Base-by-base conservation (phyloP, 495 filamentous ascomycete genomes). In the Xylaria intraflava region DNA sequence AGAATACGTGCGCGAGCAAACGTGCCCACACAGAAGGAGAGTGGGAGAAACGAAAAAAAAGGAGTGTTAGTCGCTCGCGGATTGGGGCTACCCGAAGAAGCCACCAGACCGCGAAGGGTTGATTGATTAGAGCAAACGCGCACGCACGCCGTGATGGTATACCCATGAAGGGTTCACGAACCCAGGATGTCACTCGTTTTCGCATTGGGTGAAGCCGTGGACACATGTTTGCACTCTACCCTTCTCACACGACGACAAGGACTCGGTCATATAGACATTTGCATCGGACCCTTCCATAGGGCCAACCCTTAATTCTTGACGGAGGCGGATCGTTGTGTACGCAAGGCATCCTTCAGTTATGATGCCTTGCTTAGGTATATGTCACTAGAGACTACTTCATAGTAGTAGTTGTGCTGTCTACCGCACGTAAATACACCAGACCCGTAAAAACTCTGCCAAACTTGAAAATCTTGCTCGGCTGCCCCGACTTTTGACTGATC, bases 341-440 rank as follows among this genome's bases (percentile, higher is more conserved):
- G 38, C 36, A 46, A 35, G 44, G 19, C 6, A 30, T 14, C 29
- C 20, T 30, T 22, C 19, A 22, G n/a, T n/a, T n/a, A 50, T 30
- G 38, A 46, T 44, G 14, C 27, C 53, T 42, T 23, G 38, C 22
- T 22, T 22, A 17, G 11, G 27, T 44, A 42, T 50, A 35, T 12
- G 35, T 30, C 31, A 27, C 38, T 30, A 30, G 30, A 39, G 39
- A 49, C n/a, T 6, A 47, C 46, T 35, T 39, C 30, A 51, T 20
- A 46, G 38, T 38, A 22, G 31, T 56, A 56, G 46, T 49, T 49
- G 46, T 30, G 46, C 40, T 48, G 17, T 33, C 38, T 35, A 33
- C 46, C 40, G 33, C 40, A 50, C 53, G 41, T 56, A 56, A 56
- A 50, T 51, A 50, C 29, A 55, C 16, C 26, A 54, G 11, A 53